These are phyloP conservation scores for Globisporangium camurandrum DNA, from an alignment of 352 stramenopile genomes.

Conservation along the genomic window DNA sequence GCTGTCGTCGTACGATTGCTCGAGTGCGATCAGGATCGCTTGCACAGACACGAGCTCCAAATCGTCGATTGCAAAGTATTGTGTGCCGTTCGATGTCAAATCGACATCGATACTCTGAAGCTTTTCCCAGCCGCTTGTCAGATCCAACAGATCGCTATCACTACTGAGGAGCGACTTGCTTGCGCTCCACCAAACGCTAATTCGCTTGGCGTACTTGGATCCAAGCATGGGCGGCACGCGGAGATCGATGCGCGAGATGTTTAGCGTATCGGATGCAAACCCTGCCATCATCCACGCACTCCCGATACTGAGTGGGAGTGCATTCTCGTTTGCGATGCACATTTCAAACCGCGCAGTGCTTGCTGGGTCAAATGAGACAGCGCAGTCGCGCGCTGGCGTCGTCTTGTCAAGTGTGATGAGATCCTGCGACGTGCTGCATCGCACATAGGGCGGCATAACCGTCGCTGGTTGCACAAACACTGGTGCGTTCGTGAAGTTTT, in stretches of 20 bases:
- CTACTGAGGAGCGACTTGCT: slow-evolving; percentile 11
- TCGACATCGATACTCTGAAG: slow-evolving; percentile 22
- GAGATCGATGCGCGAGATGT: slow-evolving; percentile 32
- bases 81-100: slow-evolving; percentile 39
- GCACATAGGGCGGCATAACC: slow-evolving; percentile 19
- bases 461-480: slow-evolving; percentile 18
- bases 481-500: slow-evolving; percentile 29
- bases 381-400: slow-evolving; percentile 4
- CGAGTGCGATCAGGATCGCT: slow-evolving; percentile 32
- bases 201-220: slow-evolving; percentile 33
- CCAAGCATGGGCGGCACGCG: slow-evolving; percentile 30
- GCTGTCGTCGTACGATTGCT: slow-evolving; percentile 47
- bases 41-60: slow-evolving; percentile 19
- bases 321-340: slow-evolving; percentile 31
- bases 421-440: slow-evolving; percentile 22
- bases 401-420: slow-evolving; percentile 12
- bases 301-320: slow-evolving; percentile 19
- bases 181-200: slow-evolving; percentile 42
- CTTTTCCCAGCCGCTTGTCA: slow-evolving; percentile 29
- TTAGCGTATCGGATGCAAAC: slow-evolving; percentile 19
- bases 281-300: slow-evolving; percentile 53
- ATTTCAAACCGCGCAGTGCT: slow-evolving; percentile 19
- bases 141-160: slow-evolving; percentile 16
- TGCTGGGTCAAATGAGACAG: slow-evolving; percentile 10
- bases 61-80: slow-evolving; percentile 21